Evolutionary conservation across 495 filamentous ascomycete species (phyloP), one percentile per base, ranked within the genome.

Genomic region (Rostrohypoxylon terebratum): DNA sequence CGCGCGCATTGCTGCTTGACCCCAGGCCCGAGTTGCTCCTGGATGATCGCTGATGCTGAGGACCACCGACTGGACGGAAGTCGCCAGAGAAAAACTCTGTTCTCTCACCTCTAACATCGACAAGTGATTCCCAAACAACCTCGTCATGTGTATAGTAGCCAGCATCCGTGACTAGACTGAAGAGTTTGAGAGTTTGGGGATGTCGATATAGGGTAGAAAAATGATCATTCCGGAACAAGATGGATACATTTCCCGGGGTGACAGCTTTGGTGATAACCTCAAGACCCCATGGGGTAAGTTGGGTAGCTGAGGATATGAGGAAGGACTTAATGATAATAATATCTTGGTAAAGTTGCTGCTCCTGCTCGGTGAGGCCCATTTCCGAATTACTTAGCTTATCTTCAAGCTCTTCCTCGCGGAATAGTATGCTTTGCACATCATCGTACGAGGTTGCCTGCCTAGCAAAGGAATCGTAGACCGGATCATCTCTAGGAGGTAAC

Each of bases 141-240:
- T 99, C 96, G 28, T 93, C 92, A 75, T 97, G 93, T 14, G 84
- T 86, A 7, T 92, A 89, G 73, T 95, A 99, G 14, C 96, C 96
- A 13, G 91, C 91, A 80, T 99, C 96, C 8, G 96, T 99, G 23
- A 99, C 93, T 16, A 98, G 79, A 0, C 91, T 92, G 63, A 92
- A 86, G 0, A 99, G 84, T 68, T 90, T 86, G 3, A 85, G 79
- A 0, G 91, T 91, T 31, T 87, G 82, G 0, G 94, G 93, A 68
- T 96, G 82, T 66, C 93, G 89, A 77, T 97, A 97, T 0, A 99
- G 77, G 0, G 96, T 98, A 31, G 91, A 91, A 76, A 99, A 99
- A 80, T 99, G 96, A 74, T 98, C 95, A 69, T 99, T 99, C 34
- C 96, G 88, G 82, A 99, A 99, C 1, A 98, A 80, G 54, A 99